Base-by-base conservation (phyloP, 148 eudicot genomes). In the Diospyros kaki region DNA sequence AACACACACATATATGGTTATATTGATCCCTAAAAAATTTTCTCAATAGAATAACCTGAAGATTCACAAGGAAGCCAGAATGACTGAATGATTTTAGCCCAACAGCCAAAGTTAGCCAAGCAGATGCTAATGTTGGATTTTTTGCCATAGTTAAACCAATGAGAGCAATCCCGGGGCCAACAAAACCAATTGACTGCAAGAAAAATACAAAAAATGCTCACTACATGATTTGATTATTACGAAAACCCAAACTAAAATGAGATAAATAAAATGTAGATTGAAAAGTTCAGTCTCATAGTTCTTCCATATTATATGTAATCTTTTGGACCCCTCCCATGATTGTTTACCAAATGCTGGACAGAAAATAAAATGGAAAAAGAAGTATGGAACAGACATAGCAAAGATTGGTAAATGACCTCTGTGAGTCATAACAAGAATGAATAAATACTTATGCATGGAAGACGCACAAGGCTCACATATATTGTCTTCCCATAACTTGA, bases 81-180 rank as follows among this genome's bases (percentile, higher is more conserved):
- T 93, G 98, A 79, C 98, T 93, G 80, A 93, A 93, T 42, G 98
- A 86, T 86, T 93, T 93, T 55, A 93, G 83, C 72, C 89, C 96
- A 62, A 93, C 91, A 81, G 96, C 93, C 80, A 93, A 71, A 68
- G 96, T 86, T 69, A 91, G 93, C 98, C 98, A 93, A 71, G 92
- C 93, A 76, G 98, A 93, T 77, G 94, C 98, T 72, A 85, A 75
- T 45, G 79, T 58, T 66, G 98, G 98, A 76, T 68, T 86, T 80
- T 68, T 77, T 77, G 98, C 93, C 72, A 69, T 75, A 55, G 92
- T 90, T 76, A 93, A 76, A 63, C 90, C 92, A 81, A 93, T 71
- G 46, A 93, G 93, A 77, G 98, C 89, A 74, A 91, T 56, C 56
- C 85, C 91, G 58, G 98, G 93, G 68, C 98, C 96, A 69, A 91